Evolutionary conservation across 768 basidiomycete genomes (phyloP).

Genomic region (Agaricus sinodeliciosus): DNA sequence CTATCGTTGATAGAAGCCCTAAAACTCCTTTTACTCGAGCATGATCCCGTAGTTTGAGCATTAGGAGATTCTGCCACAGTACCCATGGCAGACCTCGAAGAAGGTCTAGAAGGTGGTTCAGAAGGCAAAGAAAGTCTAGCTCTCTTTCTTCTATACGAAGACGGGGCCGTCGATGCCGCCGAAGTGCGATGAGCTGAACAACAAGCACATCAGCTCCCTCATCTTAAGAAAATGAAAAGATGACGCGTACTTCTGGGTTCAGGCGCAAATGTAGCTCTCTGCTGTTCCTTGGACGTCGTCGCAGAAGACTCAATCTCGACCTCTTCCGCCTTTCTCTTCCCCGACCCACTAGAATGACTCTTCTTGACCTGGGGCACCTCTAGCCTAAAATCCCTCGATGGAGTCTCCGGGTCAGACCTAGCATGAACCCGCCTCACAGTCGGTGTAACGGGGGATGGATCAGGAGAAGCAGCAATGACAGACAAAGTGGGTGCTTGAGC

Average conservation of each 20-base stretch:
- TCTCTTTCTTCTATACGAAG: conserved; percentile 65
- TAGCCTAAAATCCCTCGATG: conserved; percentile 18
- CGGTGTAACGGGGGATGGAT: conserved; percentile 29
- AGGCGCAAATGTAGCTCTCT: conserved; percentile 59
- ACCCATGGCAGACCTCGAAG: conserved; percentile 8
- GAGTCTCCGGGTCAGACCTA: conserved; percentile 23
- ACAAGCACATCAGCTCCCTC: conserved; percentile 18
- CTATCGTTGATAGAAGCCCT: conserved; percentile 13
- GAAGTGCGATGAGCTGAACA: conserved; percentile 47
- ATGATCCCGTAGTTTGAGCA: conserved; percentile 39
- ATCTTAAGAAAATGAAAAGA: conserved; percentile 8
- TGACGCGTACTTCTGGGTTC: conserved; percentile 51
- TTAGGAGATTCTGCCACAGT: conserved; percentile 18
- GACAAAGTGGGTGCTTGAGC: conserved; percentile 32
- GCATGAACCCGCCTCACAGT: conserved; percentile 20
- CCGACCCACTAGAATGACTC: conserved; percentile 29
- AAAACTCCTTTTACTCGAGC: conserved; percentile 33
- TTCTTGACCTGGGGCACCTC: conserved; percentile 26
- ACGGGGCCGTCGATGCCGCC: conserved; percentile 51
- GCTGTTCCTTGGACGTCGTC: conserved; percentile 47
- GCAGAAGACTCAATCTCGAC: conserved; percentile 39
- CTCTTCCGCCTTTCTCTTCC: conserved; percentile 73
- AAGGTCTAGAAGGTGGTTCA: conserved; percentile 31
- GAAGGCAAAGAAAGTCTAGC: conserved; percentile 46
- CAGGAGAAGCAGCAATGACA: conserved; percentile 34